Percentiles rank a stretch among this genome's conserved stretches.
These are phyloP conservation scores for Leishmania turanica DNA, from an alignment of 208 protist species.

Conservation along the genomic window DNA sequence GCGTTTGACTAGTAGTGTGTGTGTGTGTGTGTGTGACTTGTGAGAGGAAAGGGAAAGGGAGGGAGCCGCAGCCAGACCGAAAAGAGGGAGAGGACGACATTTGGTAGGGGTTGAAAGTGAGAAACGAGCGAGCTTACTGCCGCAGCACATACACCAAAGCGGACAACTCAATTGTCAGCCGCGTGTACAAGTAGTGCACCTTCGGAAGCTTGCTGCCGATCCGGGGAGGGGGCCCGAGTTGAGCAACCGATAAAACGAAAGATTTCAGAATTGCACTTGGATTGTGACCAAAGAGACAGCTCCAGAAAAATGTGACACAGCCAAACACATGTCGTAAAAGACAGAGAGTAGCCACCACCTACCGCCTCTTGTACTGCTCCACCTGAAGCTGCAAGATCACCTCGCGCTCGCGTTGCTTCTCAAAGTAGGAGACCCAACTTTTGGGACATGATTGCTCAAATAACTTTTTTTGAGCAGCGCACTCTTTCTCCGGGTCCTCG, in stretches of 20 bases:
- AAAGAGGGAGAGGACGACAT: neutral
- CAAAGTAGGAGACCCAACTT: slow-evolving; percentile 84
- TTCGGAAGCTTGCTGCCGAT: neutral
- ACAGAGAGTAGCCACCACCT: neutral
- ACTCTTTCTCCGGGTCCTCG: slow-evolving; percentile 69
- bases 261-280: neutral
- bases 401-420: slow-evolving; percentile 83
- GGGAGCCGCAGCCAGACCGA: neutral
- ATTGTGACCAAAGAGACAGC: slow-evolving; percentile 3
- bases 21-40: neutral
- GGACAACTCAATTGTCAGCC: neutral
- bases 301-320: slow-evolving; percentile 1
- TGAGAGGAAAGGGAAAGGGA: slow-evolving; percentile 11
- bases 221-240: neutral
- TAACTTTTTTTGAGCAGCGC: slow-evolving; percentile 39
- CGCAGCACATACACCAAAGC: neutral
- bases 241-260: neutral
- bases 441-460: slow-evolving; percentile 64
- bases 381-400: slow-evolving; percentile 81
- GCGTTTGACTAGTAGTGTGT: neutral
- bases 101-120: neutral
- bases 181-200: neutral
- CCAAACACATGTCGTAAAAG: slow-evolving; percentile 3
- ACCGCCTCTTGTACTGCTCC: slow-evolving; percentile 55
- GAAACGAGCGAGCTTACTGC: neutral